Percentiles rank a stretch among this genome's conserved stretches.
Conservation (phyloP, 805 yeast genomes). For the Wickerhamomyces xylosicus region DNA sequence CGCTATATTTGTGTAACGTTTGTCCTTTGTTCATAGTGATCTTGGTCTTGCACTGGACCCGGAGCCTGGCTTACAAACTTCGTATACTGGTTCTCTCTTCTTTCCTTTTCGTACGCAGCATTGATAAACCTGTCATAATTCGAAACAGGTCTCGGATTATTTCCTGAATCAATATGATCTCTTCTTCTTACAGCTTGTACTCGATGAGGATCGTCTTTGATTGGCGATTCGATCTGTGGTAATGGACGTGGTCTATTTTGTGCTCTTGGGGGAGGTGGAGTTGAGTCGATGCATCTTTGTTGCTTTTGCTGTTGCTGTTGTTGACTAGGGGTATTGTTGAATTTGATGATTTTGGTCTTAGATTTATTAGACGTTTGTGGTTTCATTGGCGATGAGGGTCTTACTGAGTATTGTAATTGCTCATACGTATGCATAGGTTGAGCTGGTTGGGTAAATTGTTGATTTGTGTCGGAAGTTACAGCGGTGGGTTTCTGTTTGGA, state of each 20-base stretch:
- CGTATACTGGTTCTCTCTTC: conserved; percentile 7
- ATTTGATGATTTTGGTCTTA: too few species aligned
- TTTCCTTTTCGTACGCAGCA: conserved; percentile 11
- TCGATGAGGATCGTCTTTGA: too few species aligned
- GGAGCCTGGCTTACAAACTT: conserved; percentile 12
- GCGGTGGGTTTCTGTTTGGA: conserved; percentile 5
- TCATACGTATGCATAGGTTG: conserved; percentile 1
- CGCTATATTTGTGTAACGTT: too few species aligned
- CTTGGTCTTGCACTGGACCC: not conserved
- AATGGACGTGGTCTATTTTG: conserved; percentile 5
- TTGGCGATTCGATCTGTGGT: too few species aligned
- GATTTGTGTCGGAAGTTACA: not conserved
- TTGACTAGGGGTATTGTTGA: too few species aligned
- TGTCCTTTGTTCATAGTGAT: not conserved
- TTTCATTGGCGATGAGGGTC: too few species aligned
- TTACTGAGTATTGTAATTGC: conserved; percentile 15
- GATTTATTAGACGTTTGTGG: too few species aligned
- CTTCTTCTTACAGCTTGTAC: not conserved
- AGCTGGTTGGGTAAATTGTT: not conserved
- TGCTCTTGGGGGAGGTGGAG: conserved; percentile 2
- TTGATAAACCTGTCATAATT: conserved; percentile 15
- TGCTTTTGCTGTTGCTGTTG: too few species aligned
- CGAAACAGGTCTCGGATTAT: conserved; percentile 1
- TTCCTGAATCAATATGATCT: not conserved
- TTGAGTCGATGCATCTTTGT: conserved; percentile 5